Evolutionary conservation across 2,329 filamentous ascomycete genomes (phyloP), one percentile per base, ranked within the genome.

Genomic region (Beauveria sp.): DNA sequence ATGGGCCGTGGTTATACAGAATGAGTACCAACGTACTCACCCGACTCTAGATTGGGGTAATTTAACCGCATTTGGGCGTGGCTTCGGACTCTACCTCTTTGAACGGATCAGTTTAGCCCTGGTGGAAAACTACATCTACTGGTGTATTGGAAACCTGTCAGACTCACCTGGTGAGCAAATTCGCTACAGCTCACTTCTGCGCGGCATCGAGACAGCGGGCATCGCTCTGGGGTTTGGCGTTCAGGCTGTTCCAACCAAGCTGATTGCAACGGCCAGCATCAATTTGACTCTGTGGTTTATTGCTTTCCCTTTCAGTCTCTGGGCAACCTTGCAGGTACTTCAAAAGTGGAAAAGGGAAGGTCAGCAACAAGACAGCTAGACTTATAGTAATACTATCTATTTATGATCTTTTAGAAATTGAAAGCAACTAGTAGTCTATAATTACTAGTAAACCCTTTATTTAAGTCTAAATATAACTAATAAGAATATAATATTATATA

Each of bases 1-100:
- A 16, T 80, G 78, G 75, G 76, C 74, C 3, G 74, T 78, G 37
- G 69, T 76, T 18, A 73, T 80, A 41, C 77, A 80, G 62, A 74
- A 78, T 57, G 75, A 79, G 62, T 80, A 78, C 67, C 71, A 73
- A 5, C 67, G 70, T n/a, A 76, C 73, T 2, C 65, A 70, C 2
- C 77, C 77, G 0, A 68, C 73, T 2, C 67, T 79, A 18, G 78
- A 80, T 64, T 80, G 76, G 78, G 70, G 63, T 0, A 65, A 76
- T 34, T 73, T 76, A 59, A 64, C 65, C 22, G 48, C 68, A 2
- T 78, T 79, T 52, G 76, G 47, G 24, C 47, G 26, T 34, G 74
- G 76, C 0, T 78, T 78, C 59, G 75, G 76, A 1, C 56, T 78
- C 9, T 78, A 75, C 61, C 66, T 79, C 61, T 72, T 78, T 48